Percentiles rank a stretch among this genome's conserved stretches.
These are phyloP conservation scores for Monosporascus sp. DNA, from an alignment of 2,329 filamentous ascomycete species.

Conservation along the genomic window DNA sequence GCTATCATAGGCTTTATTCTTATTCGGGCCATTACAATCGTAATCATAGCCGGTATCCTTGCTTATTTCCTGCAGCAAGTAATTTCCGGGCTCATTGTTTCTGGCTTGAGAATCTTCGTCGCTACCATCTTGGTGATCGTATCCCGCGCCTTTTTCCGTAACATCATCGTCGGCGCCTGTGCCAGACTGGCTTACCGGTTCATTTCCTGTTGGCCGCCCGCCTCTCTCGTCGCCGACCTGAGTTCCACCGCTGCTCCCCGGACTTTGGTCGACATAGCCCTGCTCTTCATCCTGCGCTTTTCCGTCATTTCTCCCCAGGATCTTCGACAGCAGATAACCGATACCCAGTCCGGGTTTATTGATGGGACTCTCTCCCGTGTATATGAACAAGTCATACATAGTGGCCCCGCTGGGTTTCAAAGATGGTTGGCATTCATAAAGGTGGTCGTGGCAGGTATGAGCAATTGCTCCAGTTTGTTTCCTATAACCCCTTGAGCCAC, in stretches of 20 bases:
- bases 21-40: not conserved
- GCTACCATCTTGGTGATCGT: not conserved
- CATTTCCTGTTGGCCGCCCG: not conserved
- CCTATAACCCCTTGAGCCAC: no score
- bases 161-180: not conserved
- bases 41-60: not conserved
- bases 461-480: no score
- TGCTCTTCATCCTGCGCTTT: not conserved
- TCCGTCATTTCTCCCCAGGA: not conserved
- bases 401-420: slow-evolving; percentile 50
- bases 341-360: slow-evolving; percentile 64
- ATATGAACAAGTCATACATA: slow-evolving; percentile 64
- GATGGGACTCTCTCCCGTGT: slow-evolving; percentile 64
- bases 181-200: not conserved
- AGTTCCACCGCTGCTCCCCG: not conserved
- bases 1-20: not conserved
- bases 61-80: not conserved
- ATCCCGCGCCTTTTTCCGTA: not conserved
- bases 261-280: not conserved
- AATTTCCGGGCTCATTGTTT: no score
- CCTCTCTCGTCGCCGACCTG: not conserved
- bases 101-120: not conserved
- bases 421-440: no score
- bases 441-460: no score
- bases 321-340: slow-evolving; percentile 35